phyloP scores from a whole-genome alignment of 1,139 yeast species.

The Blastobotrys persicus region DNA sequence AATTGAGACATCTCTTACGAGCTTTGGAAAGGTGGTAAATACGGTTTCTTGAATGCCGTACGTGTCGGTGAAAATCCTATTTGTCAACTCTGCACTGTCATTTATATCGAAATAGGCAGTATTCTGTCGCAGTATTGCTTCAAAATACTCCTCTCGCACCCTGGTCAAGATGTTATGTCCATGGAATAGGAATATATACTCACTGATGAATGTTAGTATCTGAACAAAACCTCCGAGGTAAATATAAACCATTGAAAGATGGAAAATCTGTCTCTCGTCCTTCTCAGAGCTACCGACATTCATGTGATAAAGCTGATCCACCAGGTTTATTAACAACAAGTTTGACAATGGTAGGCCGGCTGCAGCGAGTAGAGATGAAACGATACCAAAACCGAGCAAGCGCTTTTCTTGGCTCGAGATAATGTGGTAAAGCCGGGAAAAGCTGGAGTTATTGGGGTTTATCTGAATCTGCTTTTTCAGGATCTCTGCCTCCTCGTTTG shows the following conservation, averaged over 20 bases:
- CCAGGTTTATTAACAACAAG: neutral
- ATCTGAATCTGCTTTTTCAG: neutral
- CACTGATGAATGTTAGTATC: neutral
- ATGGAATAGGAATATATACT: neutral
- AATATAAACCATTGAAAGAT: slow-evolving; percentile 1
- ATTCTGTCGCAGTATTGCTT: slow-evolving; percentile 1
- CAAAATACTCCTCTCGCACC: slow-evolving; percentile 1
- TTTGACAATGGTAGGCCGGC: neutral
- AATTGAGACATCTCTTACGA: neutral
- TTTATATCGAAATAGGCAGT: slow-evolving; percentile 4
- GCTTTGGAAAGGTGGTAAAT: neutral
- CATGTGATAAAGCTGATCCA: neutral
- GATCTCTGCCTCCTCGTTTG: slow-evolving; percentile 1
- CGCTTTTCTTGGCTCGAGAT: neutral
- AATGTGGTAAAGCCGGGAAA: neutral
- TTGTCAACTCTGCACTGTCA: slow-evolving; percentile 5
- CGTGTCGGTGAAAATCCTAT: neutral
- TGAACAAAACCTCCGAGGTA: neutral
- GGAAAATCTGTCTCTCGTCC: neutral
- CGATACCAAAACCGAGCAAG: neutral
- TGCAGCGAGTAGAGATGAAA: neutral
- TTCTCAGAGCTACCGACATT: too few species aligned
- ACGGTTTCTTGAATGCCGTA: neutral
- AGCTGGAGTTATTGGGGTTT: neutral
- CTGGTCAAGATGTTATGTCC: neutral